phyloP scores from a whole-genome alignment of 345 rosid genomes.

The Brassica juncea region DNA sequence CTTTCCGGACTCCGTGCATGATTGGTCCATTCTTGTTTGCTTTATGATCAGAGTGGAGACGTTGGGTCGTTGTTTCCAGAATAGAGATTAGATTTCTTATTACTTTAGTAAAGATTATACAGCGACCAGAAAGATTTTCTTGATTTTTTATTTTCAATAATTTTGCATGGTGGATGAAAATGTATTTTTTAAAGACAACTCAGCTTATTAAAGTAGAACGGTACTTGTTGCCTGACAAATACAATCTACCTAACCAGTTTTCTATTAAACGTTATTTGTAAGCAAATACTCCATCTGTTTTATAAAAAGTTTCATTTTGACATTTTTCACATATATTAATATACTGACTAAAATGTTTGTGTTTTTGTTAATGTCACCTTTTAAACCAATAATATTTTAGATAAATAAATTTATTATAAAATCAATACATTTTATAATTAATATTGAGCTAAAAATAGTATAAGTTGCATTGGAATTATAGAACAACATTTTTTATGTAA shows the following conservation, averaged over 20 bases:
- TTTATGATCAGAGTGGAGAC: conserved; percentile 4
- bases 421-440: too few species aligned
- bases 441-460: too few species aligned
- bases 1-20: not conserved
- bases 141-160: not conserved
- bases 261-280: not conserved
- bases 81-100: conserved; percentile 10
- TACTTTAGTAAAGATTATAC: not conserved
- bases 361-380: too few species aligned
- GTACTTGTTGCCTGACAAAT: conserved; percentile 9
- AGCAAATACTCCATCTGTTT: not conserved
- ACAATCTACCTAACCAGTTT: not conserved
- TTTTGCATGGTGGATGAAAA: conserved; percentile 18
- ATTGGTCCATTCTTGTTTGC: conserved; percentile 15
- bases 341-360: too few species aligned
- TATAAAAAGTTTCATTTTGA: too few species aligned
- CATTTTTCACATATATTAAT: too few species aligned
- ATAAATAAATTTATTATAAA: too few species aligned
- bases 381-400: too few species aligned
- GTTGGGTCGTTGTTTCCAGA: conserved; percentile 20
- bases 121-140: not conserved
- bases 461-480: too few species aligned
- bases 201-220: not conserved
- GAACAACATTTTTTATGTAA: too few species aligned
- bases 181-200: not conserved